Percentiles rank a stretch among this genome's conserved stretches.
Evolutionary conservation across 164 flowering plant genomes (phyloP).

Genomic region (Platanus orientalis): DNA sequence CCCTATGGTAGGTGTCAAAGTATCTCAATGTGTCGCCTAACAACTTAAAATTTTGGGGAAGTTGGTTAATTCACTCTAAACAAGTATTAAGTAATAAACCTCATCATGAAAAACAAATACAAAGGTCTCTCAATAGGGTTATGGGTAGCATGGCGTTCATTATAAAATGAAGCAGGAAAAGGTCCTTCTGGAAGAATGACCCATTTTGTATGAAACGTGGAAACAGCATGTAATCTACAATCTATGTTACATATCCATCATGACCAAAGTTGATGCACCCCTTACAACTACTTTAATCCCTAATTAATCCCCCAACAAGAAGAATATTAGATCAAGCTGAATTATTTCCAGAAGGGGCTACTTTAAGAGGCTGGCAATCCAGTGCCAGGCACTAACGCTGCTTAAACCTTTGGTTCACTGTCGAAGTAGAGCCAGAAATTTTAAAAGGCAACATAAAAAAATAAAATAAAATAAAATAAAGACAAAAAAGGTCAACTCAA

Average conservation of each 20-base stretch:
- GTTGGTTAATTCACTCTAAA: too few species aligned
- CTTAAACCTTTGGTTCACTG: constrained; percentile 1
- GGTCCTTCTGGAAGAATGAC: not conserved
- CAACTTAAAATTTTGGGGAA: too few species aligned
- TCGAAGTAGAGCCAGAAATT: constrained; percentile 1
- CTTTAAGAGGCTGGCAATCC: not conserved
- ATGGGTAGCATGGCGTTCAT: not conserved
- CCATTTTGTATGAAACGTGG: too few species aligned
- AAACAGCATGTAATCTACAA: constrained; percentile 2
- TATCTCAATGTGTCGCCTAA: too few species aligned
- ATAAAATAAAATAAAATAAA: not conserved
- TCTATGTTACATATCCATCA: constrained; percentile 1
- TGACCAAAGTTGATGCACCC: not conserved
- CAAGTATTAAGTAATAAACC: too few species aligned
- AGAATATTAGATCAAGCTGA: not conserved
- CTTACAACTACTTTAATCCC: too few species aligned
- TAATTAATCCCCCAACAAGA: not conserved
- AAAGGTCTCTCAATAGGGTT: not conserved
- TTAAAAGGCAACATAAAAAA: not conserved
- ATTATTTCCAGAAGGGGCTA: too few species aligned
- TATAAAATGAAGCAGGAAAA: not conserved
- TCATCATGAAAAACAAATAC: constrained; percentile 2
- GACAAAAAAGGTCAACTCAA: not conserved
- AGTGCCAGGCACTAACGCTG: not conserved
- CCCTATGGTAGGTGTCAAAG: too few species aligned